Evolutionary conservation across 306 rosid species (phyloP), one percentile per base, ranked within the genome.

Genomic region (Acacia crassicarpa): DNA sequence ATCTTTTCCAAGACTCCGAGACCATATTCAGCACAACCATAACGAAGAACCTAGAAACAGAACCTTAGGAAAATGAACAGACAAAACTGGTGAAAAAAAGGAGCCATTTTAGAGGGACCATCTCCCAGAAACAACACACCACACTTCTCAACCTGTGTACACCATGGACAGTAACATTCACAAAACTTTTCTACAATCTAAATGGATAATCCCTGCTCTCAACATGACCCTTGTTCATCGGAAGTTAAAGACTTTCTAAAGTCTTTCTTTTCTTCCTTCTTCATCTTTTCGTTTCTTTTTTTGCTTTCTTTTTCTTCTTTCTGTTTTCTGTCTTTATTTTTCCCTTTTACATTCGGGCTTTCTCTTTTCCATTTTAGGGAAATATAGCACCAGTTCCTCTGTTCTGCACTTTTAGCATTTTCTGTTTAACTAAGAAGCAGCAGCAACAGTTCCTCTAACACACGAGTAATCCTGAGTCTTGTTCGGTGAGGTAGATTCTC

Each of bases 361-460:
- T 63, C 23, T 2, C 0, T 22, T 30, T 62, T 53, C n/a, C 46
- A 54, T 70, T 38, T 27, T 80, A 71, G 9, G 67, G 27, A 25
- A 78, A 78, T 25, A 82, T 49, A 12, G 78, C 44, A 33, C 53
- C 56, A 61, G 72, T 33, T 63, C 32, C 17, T 44, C 44, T 33
- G 20, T 51, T 30, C 3, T 71, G 11, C 66, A 17, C 10, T 2
- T 48, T 73, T 69, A 38, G 5, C 61, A 54, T 58, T 25, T 73
- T 33, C 72, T 58, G 25, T 33, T 59, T 6, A 74, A 11, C 67
- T 67, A 93, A 65, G 97, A 93, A 65, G 97, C 99, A 3, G 98
- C 98, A 19, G 92, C 94, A 70, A 93, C 88, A 22, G 98, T 85
- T 56, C 97, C 85, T 45, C 92, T 84, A 6, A 86, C 92, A 71